Base-by-base conservation (phyloP, 257 asterid species). In the Prunella vulgaris region DNA sequence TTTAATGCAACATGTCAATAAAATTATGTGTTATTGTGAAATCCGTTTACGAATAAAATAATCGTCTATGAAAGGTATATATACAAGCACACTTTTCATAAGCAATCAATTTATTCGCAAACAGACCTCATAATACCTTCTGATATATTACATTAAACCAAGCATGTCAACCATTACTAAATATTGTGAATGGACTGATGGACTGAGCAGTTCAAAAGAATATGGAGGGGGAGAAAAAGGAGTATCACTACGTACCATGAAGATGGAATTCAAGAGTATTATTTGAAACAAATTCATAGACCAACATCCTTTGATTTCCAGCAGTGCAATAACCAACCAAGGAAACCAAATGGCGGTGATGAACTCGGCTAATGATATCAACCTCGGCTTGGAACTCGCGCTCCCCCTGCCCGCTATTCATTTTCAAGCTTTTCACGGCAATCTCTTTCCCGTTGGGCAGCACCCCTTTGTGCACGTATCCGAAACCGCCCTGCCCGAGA, bases 401-500 rank as follows among this genome's bases (percentile, higher is more conserved):
- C 25, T 87, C 91, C 44, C 90, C 95, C 68, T 87, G 95, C 70
- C 84, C 86, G 73, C 95, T 87, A 68, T 85, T 85, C n/a, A 69
- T 6, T 54, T 87, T 87, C 79, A 87, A 51, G 79, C 86, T 85
- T 75, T 87, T 87, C 66, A 85, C 91, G 0, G 88, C 87, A 0
- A 85, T 72, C 10, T 80, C 83, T 52, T 81, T 87, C 52, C 94
- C 87, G 27, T 80, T 81, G 25, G 83, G 85, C 75, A 84, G 77
- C 56, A 84, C 76, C 30, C 90, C 90, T 71, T 80, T 87, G 76
- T 87, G 88, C 40, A 87, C 95, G 74, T 79, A 83, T 58, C 91
- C 95, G 58, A 87, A 87, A 4, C 95, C 95, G 8, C 95, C 91
- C 62, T 87, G 89, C 25, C 95, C 95, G 20, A 85, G 82, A 22